Percentiles rank a stretch among this genome's conserved stretches.
These are phyloP conservation scores for Chloris gayana DNA, from an alignment of 176 grass and related monocot genomes.

Conservation along the genomic window DNA sequence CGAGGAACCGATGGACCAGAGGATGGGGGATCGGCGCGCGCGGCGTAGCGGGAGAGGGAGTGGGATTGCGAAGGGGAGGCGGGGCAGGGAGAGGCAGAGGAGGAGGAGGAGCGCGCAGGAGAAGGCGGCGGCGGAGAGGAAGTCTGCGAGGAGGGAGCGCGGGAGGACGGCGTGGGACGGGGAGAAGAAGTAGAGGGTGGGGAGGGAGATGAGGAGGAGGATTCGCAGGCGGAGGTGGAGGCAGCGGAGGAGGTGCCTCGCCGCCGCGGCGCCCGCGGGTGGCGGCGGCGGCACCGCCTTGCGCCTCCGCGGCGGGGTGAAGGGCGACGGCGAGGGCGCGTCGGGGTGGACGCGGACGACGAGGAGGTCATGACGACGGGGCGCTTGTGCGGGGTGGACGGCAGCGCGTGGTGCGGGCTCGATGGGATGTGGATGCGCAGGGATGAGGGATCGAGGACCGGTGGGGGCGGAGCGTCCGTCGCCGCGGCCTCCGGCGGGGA, in stretches of 20 bases:
- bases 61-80: slow-evolving; percentile 60
- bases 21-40: slow-evolving; percentile 66
- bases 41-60: slow-evolving; percentile 48
- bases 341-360: slow-evolving; percentile 40
- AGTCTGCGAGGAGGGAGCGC: slow-evolving; percentile 82
- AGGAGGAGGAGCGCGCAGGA: slow-evolving; percentile 83
- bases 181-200: slow-evolving; percentile 62
- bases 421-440: slow-evolving; percentile 82
- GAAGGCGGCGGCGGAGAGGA: slow-evolving; percentile 91
- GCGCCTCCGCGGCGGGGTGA: slow-evolving; percentile 45
- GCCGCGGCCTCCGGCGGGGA: slow-evolving; percentile 40
- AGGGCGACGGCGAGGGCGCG: slow-evolving; percentile 44
- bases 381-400: slow-evolving; percentile 72
- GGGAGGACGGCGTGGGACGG: slow-evolving; percentile 42
- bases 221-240: slow-evolving; percentile 75
- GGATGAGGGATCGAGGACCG: slow-evolving; percentile 47
- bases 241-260: slow-evolving; percentile 66
- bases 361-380: slow-evolving; percentile 58
- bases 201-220: slow-evolving; percentile 70
- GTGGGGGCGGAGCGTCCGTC: slow-evolving; percentile 28
- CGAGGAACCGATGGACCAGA: slow-evolving; percentile 91
- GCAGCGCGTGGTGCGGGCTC: slow-evolving; percentile 59
- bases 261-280: slow-evolving; percentile 42
- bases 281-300: slow-evolving; percentile 39
- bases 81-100: slow-evolving; percentile 75